Evolutionary conservation across 2,329 filamentous ascomycete genomes (phyloP).

Genomic region (Simplicillium sp.): DNA sequence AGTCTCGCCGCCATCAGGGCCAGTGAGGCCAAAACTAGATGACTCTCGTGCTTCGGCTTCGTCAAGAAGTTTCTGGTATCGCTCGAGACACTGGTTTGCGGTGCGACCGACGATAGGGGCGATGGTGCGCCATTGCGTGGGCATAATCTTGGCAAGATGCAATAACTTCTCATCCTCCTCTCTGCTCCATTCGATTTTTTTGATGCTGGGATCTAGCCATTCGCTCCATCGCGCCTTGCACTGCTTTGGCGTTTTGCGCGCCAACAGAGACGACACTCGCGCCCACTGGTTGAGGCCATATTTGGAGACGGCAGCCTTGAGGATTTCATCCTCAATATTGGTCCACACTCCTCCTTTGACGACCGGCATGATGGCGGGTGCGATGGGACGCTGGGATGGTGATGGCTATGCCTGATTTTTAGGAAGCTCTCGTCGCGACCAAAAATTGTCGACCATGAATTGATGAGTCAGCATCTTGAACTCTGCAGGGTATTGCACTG

Average conservation of each 20-base stretch:
- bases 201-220: slow-evolving; percentile 96
- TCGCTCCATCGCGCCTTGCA: slow-evolving; percentile 98
- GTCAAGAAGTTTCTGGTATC: slow-evolving; percentile 92
- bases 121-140: slow-evolving; percentile 98
- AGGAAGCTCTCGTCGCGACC: not conserved
- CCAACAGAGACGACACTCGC: slow-evolving; percentile 91
- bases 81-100: slow-evolving; percentile 92
- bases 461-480: not conserved
- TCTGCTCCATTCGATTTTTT: slow-evolving; percentile 98
- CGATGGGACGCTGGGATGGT: slow-evolving; percentile 3
- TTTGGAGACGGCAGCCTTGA: slow-evolving; percentile 91
- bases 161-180: slow-evolving; percentile 97
- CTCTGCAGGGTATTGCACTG: no score
- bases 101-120: slow-evolving; percentile 93
- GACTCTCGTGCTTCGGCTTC: slow-evolving; percentile 88
- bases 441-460: slow-evolving; percentile 1
- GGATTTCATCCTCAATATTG: slow-evolving; percentile 85
- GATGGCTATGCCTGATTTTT: not conserved
- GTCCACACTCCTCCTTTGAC: slow-evolving; percentile 70
- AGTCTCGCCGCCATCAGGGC: slow-evolving; percentile 78
- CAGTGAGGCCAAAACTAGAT: slow-evolving; percentile 72
- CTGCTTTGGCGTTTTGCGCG: slow-evolving; percentile 96
- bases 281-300: slow-evolving; percentile 98
- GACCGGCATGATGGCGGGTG: slow-evolving; percentile 48
- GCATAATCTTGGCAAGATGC: slow-evolving; percentile 96